Percentiles rank a stretch among this genome's conserved stretches.
These are phyloP conservation scores for Sugiyamaella pinicola DNA, from an alignment of 1,139 yeast genomes.

Conservation along the genomic window DNA sequence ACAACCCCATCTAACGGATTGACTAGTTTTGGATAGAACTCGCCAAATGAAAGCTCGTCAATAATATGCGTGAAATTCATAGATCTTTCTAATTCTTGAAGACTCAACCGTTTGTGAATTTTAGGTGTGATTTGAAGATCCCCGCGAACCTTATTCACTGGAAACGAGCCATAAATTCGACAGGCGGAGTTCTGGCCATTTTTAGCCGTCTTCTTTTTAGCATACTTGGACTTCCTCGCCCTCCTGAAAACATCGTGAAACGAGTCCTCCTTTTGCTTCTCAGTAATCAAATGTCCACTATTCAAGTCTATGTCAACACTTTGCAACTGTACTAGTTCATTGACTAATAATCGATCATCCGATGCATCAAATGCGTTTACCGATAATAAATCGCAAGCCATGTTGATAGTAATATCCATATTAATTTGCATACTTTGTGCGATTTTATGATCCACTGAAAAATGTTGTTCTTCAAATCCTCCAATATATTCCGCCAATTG, in stretches of 20 bases:
- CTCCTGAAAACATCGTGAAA: constrained; percentile 33
- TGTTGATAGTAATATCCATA: constrained; percentile 75
- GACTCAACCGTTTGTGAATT: constrained; percentile 10
- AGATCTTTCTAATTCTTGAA: constrained; percentile 30
- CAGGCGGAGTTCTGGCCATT: constrained; percentile 69
- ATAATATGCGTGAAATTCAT: constrained; percentile 83
- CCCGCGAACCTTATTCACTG: constrained; percentile 84
- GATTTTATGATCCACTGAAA: constrained; percentile 62
- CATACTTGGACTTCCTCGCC: constrained; percentile 53
- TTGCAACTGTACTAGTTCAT: constrained; percentile 61
- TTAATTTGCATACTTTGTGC: constrained; percentile 67
- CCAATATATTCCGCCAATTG: constrained; percentile 85
- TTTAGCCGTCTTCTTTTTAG: constrained; percentile 37
- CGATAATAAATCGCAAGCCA: constrained; percentile 78
- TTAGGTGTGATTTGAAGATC: constrained; percentile 81
- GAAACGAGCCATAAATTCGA: constrained; percentile 82
- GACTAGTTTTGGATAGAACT: constrained; percentile 78
- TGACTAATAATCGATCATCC: constrained; percentile 74
- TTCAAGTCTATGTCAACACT: constrained; percentile 24
- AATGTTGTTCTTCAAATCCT: constrained; percentile 78
- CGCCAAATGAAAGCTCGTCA: constrained; percentile 88
- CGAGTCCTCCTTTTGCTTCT: constrained; percentile 25
- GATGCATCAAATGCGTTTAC: constrained; percentile 80
- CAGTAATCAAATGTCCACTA: constrained; percentile 23
- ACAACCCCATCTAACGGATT: constrained; percentile 74